Evolutionary conservation across 192 early-diverging fungal genomes (phyloP), one percentile per base, ranked within the genome.

Genomic region (Chytriomyces confervae): DNA sequence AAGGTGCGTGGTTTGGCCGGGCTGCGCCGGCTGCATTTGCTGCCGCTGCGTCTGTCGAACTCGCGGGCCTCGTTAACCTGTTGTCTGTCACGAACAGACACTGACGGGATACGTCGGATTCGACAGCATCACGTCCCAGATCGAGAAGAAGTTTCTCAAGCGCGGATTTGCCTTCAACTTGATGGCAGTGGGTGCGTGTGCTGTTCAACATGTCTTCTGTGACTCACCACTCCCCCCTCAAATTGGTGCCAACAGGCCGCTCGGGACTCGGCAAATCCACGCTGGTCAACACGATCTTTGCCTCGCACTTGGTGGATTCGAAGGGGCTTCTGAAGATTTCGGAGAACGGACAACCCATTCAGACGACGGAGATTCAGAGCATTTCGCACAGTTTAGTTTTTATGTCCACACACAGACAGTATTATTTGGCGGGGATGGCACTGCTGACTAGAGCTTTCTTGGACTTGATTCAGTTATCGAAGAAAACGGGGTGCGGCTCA

Each of bases 211-310:
- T 47, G 20, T 10, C 62, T 27, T 24, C 2, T 64, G 0, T 64
- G 62, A 64, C 16, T 27, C 18, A 60, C 57, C 57, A 60, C 57
- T 20, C 16, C 57, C 13, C 11, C 53, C 13, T 18, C 57, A 60
- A 60, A 16, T 20, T 60, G 57, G 57, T 60, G 16, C 57, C 57
- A 60, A 76, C 4, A 94, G 97, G 97, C 72, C 94, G 95, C 86
- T 93, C 96, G 57, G 97, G 97, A 20, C 88, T 98, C 78, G 97
- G 97, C 84, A 99, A 99, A 89, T 94, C 94, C 72, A 99, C 97
- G 51, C 89, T 99, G 75, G 91, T 98, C 84, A 99, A 99, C 90
- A 99, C 96, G 83, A 90, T 98, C 76, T 99, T 98, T 86, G 92
- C 96, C 61, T 90, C 95, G 29, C 97, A 99, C 77, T 86, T 99